Conservation (phyloP, 129 eudicot species). For the Flaveria ramosissima region DNA sequence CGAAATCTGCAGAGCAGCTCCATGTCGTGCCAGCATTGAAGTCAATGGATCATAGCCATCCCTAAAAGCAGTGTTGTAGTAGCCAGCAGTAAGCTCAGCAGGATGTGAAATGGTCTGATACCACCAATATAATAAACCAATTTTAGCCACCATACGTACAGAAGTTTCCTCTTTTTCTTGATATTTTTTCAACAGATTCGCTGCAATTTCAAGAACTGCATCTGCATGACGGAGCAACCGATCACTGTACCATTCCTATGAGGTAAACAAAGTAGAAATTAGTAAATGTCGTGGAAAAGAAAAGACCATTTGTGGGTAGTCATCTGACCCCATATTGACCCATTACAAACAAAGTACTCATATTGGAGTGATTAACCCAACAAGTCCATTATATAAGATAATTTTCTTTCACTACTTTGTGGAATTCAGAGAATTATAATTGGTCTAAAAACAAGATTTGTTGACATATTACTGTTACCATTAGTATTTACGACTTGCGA, state of each 20-base stretch:
- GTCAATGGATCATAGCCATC: slow-evolving; percentile 70
- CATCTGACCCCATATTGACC: background rate
- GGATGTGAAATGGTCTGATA: slow-evolving; percentile 62
- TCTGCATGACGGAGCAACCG: slow-evolving; percentile 61
- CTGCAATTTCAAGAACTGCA: slow-evolving; percentile 58
- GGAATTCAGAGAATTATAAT: background rate
- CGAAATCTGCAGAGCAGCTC: slow-evolving; percentile 62
- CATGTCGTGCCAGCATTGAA: slow-evolving; percentile 60
- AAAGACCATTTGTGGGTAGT: background rate
- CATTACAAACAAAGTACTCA: background rate
- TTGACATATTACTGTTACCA: background rate
- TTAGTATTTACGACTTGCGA: background rate
- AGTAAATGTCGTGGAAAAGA: background rate
- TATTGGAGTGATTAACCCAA: background rate
- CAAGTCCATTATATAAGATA: background rate
- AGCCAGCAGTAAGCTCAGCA: slow-evolving; percentile 76
- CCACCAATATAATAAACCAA: slow-evolving; percentile 71
- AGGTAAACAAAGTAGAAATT: slow-evolving; percentile 25
- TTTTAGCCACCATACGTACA: slow-evolving; percentile 57
- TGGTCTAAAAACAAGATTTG: background rate
- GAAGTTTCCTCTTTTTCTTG: slow-evolving; percentile 44
- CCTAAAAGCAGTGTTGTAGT: slow-evolving; percentile 66
- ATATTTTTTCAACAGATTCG: slow-evolving; percentile 47
- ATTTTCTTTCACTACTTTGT: background rate
- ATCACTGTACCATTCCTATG: slow-evolving; percentile 74